Conservation (phyloP, 139 green algal species). For the Spirogloea muscicola region DNA sequence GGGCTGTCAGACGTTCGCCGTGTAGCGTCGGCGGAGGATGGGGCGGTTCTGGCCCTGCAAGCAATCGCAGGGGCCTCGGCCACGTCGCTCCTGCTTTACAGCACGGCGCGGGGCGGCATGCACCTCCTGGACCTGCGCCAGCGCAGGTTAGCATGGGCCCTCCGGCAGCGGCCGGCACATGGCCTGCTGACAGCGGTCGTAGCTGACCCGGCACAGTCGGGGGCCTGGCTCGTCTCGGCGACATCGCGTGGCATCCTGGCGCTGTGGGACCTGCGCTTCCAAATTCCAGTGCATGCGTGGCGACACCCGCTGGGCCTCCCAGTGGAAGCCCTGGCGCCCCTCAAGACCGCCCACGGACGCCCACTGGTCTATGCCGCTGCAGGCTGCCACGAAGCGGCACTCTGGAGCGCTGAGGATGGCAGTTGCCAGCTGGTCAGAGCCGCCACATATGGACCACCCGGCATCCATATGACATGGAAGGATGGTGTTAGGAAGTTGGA, state of each 20-base stretch:
- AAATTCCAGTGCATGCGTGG: conserved; percentile 34
- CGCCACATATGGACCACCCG: too few relatives aligned
- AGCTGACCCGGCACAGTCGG: neutral
- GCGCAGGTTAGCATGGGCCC: neutral
- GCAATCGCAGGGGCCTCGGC: too few relatives aligned
- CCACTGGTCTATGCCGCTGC: conserved; percentile 42
- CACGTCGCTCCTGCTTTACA: conserved; percentile 20
- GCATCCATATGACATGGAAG: too few relatives aligned
- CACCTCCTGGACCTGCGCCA: conserved; percentile 35
- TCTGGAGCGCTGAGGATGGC: conserved; percentile 37
- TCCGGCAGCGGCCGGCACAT: neutral
- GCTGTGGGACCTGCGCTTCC: conserved; percentile 47
- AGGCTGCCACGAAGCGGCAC: conserved; percentile 32
- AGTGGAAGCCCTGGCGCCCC: conserved; percentile 19
- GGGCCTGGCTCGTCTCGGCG: conserved; percentile 24
- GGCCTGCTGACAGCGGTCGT: conserved; percentile 3
- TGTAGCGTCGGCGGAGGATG: too few relatives aligned
- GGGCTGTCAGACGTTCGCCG: too few relatives aligned
- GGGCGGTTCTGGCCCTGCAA: too few relatives aligned
- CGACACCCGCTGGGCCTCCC: conserved; percentile 9
- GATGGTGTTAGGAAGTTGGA: too few relatives aligned
- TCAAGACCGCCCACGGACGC: neutral
- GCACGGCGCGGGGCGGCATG: conserved; percentile 15
- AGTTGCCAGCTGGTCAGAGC: conserved; percentile 31
- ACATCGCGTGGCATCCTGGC: conserved; percentile 37